Conservation (phyloP, 805 yeast genomes). For the Lachancea sp. region DNA sequence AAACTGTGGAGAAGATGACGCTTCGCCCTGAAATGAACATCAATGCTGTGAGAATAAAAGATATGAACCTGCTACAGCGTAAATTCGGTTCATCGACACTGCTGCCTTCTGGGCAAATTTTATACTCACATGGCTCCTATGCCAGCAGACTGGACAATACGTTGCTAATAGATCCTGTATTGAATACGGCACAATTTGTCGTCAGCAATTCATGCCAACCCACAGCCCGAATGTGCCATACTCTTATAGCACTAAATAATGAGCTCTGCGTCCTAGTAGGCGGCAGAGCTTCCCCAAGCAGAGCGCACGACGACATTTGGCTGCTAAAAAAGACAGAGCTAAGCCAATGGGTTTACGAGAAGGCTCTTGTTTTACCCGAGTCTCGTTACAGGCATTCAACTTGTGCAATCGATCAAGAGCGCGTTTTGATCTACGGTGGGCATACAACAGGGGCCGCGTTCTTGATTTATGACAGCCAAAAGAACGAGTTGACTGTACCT, state of each 20-base stretch:
- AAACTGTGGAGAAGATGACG: neutral
- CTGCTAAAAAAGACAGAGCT: conserved; percentile 14
- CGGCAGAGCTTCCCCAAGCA: conserved; percentile 60
- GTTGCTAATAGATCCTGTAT: conserved; percentile 4
- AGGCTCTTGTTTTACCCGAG: conserved; percentile 35
- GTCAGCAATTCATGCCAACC: conserved; percentile 6
- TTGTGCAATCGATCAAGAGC: conserved; percentile 24
- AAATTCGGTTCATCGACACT: conserved; percentile 21
- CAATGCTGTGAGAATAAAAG: neutral
- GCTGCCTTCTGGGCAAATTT: conserved; percentile 6
- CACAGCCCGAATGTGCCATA: conserved; percentile 53
- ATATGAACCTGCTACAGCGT: conserved; percentile 10
- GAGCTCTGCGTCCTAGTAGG: conserved; percentile 44
- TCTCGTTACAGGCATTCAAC: conserved; percentile 49
- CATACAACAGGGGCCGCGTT: conserved; percentile 18
- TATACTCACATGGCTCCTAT: conserved; percentile 34
- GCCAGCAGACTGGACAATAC: conserved; percentile 23
- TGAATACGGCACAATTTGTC: neutral
- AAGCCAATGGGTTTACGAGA: conserved; percentile 36
- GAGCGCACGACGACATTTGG: conserved; percentile 42
- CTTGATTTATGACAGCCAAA: conserved; percentile 13
- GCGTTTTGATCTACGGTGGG: conserved; percentile 51
- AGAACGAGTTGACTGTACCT: conserved; percentile 15
- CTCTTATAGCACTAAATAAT: conserved; percentile 34
- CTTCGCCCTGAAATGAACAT: neutral